phyloP scores from a whole-genome alignment of 352 stramenopile genomes.

The Blastocystis sp. region DNA sequence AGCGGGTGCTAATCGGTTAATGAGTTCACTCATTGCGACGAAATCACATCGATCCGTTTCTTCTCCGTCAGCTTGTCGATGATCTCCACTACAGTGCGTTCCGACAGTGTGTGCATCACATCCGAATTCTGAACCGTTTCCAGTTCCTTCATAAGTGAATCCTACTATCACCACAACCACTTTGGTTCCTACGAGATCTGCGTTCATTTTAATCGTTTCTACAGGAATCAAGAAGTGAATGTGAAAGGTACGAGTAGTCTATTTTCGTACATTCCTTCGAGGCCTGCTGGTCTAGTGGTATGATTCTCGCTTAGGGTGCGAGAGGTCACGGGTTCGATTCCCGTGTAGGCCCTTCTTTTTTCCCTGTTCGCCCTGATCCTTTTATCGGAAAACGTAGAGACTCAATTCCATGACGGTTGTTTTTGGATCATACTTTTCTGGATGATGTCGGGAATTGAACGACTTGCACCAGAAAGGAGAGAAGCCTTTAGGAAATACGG shows the following conservation, averaged over 20 bases:
- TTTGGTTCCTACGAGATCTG: neutral
- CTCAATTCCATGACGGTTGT: neutral
- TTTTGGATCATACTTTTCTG: neutral
- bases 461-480: neutral
- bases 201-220: neutral
- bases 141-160: constrained; percentile 31
- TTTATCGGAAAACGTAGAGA: too few species aligned
- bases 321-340: constrained; percentile 53
- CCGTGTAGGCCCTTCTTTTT: constrained; percentile 53
- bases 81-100: constrained; percentile 10
- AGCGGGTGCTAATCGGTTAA: neutral
- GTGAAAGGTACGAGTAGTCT: neutral
- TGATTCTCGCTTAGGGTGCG: constrained; percentile 49
- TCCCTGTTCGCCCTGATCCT: neutral
- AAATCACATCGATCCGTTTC: constrained; percentile 1
- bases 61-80: neutral
- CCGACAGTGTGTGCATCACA: constrained; percentile 16
- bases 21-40: neutral
- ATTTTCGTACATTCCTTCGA: neutral
- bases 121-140: constrained; percentile 17
- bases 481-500: neutral
- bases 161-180: neutral
- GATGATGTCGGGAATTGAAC: neutral
- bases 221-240: neutral
- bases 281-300: constrained; percentile 51